Percentiles rank a stretch among this genome's conserved stretches.
Conservation (phyloP, 2,329 filamentous ascomycete species). For the Fusarium sambucinum region DNA sequence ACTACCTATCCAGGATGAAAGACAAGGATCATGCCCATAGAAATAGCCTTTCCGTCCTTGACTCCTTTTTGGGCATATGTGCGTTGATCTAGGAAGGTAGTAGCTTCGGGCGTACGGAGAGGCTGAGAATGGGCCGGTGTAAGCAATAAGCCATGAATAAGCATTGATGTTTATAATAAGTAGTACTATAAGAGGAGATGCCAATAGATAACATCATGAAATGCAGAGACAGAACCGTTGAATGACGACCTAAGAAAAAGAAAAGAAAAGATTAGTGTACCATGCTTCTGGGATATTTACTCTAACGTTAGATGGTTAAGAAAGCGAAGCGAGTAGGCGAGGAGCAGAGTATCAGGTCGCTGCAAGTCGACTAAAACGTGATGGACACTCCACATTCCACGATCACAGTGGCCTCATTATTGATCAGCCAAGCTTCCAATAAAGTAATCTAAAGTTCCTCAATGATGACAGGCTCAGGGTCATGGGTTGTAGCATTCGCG, state of each 20-base stretch:
- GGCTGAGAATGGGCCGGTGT: not conserved
- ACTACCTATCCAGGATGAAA: slow-evolving; percentile 11
- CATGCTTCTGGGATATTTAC: slow-evolving; percentile 17
- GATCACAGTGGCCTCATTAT: slow-evolving; percentile 36
- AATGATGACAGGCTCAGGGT: not conserved
- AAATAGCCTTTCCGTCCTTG: slow-evolving; percentile 1
- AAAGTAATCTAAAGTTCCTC: slow-evolving; percentile 2
- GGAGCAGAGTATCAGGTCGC: slow-evolving; percentile 4
- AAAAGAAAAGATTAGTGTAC: slow-evolving; percentile 20
- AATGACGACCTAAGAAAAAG: not conserved
- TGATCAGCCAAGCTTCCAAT: slow-evolving; percentile 34
- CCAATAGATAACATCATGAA: not conserved
- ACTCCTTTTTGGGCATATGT: not conserved
- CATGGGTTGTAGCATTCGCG: slow-evolving; percentile 14
- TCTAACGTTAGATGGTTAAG: slow-evolving; percentile 17
- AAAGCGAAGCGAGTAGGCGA: too few relatives aligned
- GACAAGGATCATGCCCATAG: slow-evolving; percentile 30
- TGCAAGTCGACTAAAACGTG: slow-evolving; percentile 17
- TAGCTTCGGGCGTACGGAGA: slow-evolving; percentile 26
- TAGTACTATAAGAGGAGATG: not conserved
- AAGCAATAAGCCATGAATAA: slow-evolving; percentile 12
- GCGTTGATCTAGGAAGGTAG: slow-evolving; percentile 17
- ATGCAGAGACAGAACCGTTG: not conserved
- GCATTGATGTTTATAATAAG: not conserved
- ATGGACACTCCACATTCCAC: slow-evolving; percentile 33